Base-by-base conservation (phyloP, 2,329 filamentous ascomycete genomes). In the Elsinoe australis region DNA sequence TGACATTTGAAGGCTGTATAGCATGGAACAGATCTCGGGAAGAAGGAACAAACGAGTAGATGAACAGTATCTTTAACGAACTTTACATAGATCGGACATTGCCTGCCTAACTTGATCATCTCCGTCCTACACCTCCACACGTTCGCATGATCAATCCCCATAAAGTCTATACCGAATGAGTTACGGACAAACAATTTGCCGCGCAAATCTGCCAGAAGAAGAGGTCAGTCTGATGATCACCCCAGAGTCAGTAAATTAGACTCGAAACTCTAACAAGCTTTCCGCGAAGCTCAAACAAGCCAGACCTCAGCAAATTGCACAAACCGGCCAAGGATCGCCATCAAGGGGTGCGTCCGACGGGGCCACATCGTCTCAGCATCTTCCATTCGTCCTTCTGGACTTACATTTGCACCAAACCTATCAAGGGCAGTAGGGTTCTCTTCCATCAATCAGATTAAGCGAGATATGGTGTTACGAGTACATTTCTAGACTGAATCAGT, bases 1-100 rank as follows among this genome's bases (percentile, higher is more conserved):
- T 95, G 47, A 87, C 77, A 53, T 88, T 96, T 61, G 82, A 85
- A 26, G 89, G 95, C 50, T 96, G 90, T 64, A 82, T 95, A 28
- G 71, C 73, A 57, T 98, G 92, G 92, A 96, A 96, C 38, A 49
- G 47, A 14, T 39, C 15, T 28, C 38, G 42, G 34, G 42, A 36
- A 17, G 45, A 48, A 18, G 21, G 21, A 3, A 17, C n/a, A 18
- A 39, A 47, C 14, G 41, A 34, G 34, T 22, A 29, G 22, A 48
- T 48, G 31, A 47, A 21, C 39, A 32, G 12, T 22, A 26, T 26
- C 8, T 41, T n/a, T n/a, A n/a, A n/a, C n/a, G n/a, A n/a, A n/a
- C n/a, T n/a, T n/a, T n/a, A n/a, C n/a, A 41, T 28, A 41, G 17
- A 41, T 22, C n/a, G 8, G 12, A 18, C 26, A 44, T 44, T 17